Evolutionary conservation across 768 basidiomycete genomes (phyloP).

Genomic region (Trametes elegans): DNA sequence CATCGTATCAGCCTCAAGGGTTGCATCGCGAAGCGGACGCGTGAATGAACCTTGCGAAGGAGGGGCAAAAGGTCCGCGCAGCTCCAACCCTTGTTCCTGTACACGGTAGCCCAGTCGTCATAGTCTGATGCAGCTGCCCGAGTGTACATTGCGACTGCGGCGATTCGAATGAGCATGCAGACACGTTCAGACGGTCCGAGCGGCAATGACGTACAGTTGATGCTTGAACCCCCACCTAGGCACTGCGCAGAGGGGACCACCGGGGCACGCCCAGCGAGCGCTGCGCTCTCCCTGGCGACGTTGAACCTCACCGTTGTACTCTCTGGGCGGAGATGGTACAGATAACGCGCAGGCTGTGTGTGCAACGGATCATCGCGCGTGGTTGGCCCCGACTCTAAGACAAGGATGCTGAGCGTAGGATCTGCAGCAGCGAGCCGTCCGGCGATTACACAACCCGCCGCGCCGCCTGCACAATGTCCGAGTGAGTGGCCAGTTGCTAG

Average conservation of each 20-base stretch:
- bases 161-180: not conserved
- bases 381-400: constrained; percentile 59
- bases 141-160: constrained; percentile 39
- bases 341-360: constrained; percentile 50
- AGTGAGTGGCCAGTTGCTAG: not conserved
- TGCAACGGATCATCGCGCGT: constrained; percentile 45
- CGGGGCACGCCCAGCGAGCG: constrained; percentile 42
- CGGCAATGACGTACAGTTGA: constrained; percentile 45
- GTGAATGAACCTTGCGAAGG: constrained; percentile 46
- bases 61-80: constrained; percentile 53
- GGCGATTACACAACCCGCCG: constrained; percentile 55
- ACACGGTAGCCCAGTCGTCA: constrained; percentile 51
- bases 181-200: no score
- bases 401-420: constrained; percentile 51
- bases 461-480: constrained; percentile 35
- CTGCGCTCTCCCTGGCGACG: constrained; percentile 36
- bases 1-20: not conserved
- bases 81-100: constrained; percentile 58
- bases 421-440: constrained; percentile 52
- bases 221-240: constrained; percentile 57
- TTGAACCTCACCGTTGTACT: constrained; percentile 45
- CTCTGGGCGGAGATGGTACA: constrained; percentile 37
- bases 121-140: constrained; percentile 59
- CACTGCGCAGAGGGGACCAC: constrained; percentile 45
- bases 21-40: not conserved